Evolutionary conservation across 1,139 yeast genomes (phyloP), one percentile per base, ranked within the genome.

Genomic region (Hanseniaspora gamundiae): DNA sequence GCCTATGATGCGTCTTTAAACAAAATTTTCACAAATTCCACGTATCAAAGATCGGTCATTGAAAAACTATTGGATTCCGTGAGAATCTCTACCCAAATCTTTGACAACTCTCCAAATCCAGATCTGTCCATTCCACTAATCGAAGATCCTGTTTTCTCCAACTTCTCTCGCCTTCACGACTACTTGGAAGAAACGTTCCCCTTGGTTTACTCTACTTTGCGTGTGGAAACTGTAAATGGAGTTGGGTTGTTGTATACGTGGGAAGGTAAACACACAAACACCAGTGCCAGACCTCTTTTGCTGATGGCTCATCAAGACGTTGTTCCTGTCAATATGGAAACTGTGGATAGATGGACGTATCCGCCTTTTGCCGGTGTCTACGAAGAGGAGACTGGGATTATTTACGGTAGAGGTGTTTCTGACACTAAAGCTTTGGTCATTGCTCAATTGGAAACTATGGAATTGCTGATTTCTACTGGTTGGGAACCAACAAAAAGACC

Each of bases 231-330:
- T 31, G 77, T 83, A 43, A 83, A 84, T 55, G 70, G 75, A 33
- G 73, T 76, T 49, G 91, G 87, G 1, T 64, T 84, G 47, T 70
- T 84, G 16, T 76, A 69, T 56, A 71, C 78, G 24, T 80, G 85
- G 80, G 64, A 77, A 47, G 39, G 59, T 5, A 19, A 31, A 14
- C 28, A 44, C 26, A 29, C 24, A 16, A 29, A 33, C 8, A 38
- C 58, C 6, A 48, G 55, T 2, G 65, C 79, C 52, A 77, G 79
- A 57, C 94, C 94, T 4, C 51, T 79, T 13, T 57, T 84, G 59
- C 65, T 83, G 39, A 72, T 79, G 61, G 87, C 91, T 2, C 95
- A 85, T 60, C 85, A 78, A 58, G 94, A 84, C 57, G 84, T 80
- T 4, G 94, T 85, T 13, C 94, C 94, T 0, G 82, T 83, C 14